Percentiles rank a stretch among this genome's conserved stretches.
Evolutionary conservation across 2,329 filamentous ascomycete genomes (phyloP).

Genomic region (Phaeosphaeriaceae sp.): DNA sequence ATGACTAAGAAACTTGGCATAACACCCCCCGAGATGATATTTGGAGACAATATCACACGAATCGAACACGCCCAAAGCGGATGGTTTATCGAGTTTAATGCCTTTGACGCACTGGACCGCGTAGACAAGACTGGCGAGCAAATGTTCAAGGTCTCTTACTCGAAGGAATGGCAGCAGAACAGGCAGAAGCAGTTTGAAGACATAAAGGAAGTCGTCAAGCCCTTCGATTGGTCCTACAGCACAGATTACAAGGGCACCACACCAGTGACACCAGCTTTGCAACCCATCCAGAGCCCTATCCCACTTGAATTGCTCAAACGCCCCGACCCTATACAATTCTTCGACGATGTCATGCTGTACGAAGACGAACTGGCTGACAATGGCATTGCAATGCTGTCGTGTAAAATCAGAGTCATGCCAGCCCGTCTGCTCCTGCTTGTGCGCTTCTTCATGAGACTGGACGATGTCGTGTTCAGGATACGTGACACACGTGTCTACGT

Average conservation of each 20-base stretch:
- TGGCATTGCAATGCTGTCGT: constrained; percentile 86
- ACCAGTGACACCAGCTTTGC: constrained; percentile 46
- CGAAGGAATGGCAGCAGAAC: constrained; percentile 81
- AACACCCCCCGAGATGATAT: constrained; percentile 97
- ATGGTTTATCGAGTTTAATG: constrained; percentile 82
- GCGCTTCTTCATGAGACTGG: constrained; percentile 90
- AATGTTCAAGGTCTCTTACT: constrained; percentile 94
- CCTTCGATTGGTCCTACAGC: constrained; percentile 98
- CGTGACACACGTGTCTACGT: constrained; percentile 91
- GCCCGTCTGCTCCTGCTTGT: constrained; percentile 82
- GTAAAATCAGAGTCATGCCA: constrained; percentile 93
- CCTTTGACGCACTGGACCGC: constrained; percentile 83
- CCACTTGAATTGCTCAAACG: constrained; percentile 85
- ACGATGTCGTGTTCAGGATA: constrained; percentile 85
- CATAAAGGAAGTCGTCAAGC: constrained; percentile 92
- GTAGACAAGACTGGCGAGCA: constrained; percentile 92
- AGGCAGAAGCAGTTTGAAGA: constrained; percentile 78
- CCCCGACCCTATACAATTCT: constrained; percentile 93
- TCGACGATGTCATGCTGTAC: constrained; percentile 94
- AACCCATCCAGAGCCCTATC: constrained; percentile 63
- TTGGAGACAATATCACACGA: constrained; percentile 87
- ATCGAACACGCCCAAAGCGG: constrained; percentile 75
- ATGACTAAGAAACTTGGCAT: constrained; percentile 83
- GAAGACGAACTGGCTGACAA: constrained; percentile 99
- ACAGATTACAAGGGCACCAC: constrained; percentile 83